Percentiles rank a stretch among this genome's conserved stretches.
These are phyloP conservation scores for Cucumis hystrix DNA, from an alignment of 306 rosid genomes.

Conservation along the genomic window DNA sequence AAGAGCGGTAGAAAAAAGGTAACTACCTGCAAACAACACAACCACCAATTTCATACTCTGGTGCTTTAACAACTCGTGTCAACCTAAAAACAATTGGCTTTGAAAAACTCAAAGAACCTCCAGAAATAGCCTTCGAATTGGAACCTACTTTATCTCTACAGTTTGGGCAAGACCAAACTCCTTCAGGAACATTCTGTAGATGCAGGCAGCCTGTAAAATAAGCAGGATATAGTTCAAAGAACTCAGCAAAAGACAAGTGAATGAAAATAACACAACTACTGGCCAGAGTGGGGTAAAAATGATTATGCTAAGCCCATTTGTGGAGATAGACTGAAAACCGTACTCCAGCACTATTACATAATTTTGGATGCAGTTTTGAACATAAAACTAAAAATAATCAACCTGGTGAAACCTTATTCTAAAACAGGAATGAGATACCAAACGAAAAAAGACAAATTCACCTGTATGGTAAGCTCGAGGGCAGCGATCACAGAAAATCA, in stretches of 20 bases:
- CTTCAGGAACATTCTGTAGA: constrained; percentile 43
- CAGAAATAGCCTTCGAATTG: constrained; percentile 28
- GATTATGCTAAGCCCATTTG: not conserved
- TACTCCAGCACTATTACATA: not conserved
- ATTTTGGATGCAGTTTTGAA: not conserved
- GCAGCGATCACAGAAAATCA: constrained; percentile 75
- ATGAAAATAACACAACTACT: not conserved
- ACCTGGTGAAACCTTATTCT: not conserved
- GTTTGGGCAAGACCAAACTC: constrained; percentile 71
- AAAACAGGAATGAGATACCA: not conserved
- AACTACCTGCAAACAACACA: constrained; percentile 93
- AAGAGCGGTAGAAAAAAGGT: not conserved
- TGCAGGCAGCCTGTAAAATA: constrained; percentile 64
- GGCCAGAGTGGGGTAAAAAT: not conserved
- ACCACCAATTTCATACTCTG: constrained; percentile 87
- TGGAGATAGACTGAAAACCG: not conserved
- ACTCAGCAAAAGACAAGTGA: not conserved
- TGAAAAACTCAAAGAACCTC: constrained; percentile 36
- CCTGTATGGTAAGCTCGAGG: constrained; percentile 96
- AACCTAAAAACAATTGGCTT: constrained; percentile 79
- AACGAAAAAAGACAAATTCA: constrained; percentile 7
- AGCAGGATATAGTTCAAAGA: not conserved
- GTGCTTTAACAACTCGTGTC: constrained; percentile 71
- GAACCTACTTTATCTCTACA: constrained; percentile 58
- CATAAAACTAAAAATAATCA: not conserved